These are phyloP conservation scores for Zelopaecilomyces penicillatus DNA, from an alignment of 2,329 filamentous ascomycete species.

Conservation along the genomic window DNA sequence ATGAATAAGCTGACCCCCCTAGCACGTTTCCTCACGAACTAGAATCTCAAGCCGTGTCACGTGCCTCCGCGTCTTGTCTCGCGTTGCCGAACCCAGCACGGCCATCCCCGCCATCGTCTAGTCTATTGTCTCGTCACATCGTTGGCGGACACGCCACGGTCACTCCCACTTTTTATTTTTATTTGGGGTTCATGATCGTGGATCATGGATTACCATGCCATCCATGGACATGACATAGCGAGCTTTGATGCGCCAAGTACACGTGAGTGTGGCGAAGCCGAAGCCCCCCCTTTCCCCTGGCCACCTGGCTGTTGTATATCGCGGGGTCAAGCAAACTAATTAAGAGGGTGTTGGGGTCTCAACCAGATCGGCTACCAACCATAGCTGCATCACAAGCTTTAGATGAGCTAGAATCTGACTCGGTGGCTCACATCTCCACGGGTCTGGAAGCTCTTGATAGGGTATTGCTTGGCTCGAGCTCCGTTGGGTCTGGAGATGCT, in stretches of 20 bases:
- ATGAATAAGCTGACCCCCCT: too few species aligned
- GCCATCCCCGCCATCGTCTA: too few species aligned
- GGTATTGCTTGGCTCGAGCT: constrained; percentile 24
- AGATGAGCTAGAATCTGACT: constrained; percentile 46
- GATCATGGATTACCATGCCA: constrained; percentile 49
- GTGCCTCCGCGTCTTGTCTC: constrained; percentile 9
- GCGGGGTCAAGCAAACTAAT: neutral
- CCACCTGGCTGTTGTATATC: neutral
- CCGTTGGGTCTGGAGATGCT: constrained; percentile 10
- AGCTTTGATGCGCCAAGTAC: constrained; percentile 50
- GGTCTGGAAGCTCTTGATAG: constrained; percentile 46
- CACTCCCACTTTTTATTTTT: too few species aligned
- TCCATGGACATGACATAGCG: constrained; percentile 52
- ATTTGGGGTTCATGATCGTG: constrained; percentile 2
- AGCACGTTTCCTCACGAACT: too few species aligned
- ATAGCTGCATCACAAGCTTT: constrained; percentile 68
- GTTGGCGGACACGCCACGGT: too few species aligned
- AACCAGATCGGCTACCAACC: constrained; percentile 64
- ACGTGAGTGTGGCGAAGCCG: constrained; percentile 41
- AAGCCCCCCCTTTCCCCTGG: neutral
- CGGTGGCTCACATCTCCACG: constrained; percentile 46
- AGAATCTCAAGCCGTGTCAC: too few species aligned
- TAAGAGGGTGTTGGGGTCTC: neutral
- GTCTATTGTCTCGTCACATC: too few species aligned
- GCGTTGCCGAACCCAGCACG: too few species aligned